These are phyloP conservation scores for Alternaria sp. DNA, from an alignment of 2,329 filamentous ascomycete species.

Conservation along the genomic window DNA sequence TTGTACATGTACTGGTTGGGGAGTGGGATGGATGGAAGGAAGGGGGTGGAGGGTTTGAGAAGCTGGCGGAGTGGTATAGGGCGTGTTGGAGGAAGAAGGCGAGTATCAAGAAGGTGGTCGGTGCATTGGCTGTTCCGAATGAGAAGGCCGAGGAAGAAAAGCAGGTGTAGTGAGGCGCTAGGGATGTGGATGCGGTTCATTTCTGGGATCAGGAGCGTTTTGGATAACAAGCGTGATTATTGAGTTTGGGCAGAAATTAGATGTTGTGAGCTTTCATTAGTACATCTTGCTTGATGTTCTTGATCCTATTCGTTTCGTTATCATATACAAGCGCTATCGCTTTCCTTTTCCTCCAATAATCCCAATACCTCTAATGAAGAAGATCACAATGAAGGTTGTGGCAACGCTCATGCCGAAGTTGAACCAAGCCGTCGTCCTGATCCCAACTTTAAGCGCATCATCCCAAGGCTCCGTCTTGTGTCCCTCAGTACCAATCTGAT, in stretches of 20 bases:
- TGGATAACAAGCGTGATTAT: not conserved
- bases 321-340: not conserved
- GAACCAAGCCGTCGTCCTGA: constrained; percentile 53
- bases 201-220: not conserved
- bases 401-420: constrained; percentile 49
- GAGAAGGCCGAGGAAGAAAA: too few species aligned
- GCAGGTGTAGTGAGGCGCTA: not conserved
- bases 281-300: not conserved
- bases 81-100: constrained; percentile 45
- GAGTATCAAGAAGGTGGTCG: constrained; percentile 34
- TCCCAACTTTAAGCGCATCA: constrained; percentile 46
- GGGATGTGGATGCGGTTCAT: not conserved
- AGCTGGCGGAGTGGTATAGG: constrained; percentile 37
- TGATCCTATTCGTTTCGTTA: not conserved
- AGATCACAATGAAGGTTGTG: constrained; percentile 44
- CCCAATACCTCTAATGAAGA: constrained; percentile 36
- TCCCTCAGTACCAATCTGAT: constrained; percentile 37
- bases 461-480: constrained; percentile 31
- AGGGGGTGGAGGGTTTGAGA: constrained; percentile 27
- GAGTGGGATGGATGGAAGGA: constrained; percentile 36
- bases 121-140: not conserved
- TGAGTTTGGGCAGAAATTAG: not conserved
- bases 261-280: not conserved
- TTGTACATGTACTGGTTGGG: constrained; percentile 35
- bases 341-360: constrained; percentile 18